These are phyloP conservation scores for Marasmius tenuissimus DNA, from an alignment of 1,284 basidiomycete genomes.

Conservation along the genomic window DNA sequence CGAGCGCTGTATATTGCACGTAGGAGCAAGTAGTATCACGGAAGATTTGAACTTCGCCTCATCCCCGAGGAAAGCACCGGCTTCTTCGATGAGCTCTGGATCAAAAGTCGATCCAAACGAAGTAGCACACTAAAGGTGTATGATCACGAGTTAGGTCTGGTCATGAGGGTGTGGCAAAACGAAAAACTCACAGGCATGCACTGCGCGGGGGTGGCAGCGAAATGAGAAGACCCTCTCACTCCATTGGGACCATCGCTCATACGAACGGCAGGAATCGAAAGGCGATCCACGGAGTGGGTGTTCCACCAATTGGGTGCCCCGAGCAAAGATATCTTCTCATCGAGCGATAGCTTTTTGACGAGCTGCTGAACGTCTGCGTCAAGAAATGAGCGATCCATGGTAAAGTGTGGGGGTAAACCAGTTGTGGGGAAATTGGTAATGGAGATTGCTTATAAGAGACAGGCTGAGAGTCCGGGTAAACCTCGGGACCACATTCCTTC, in stretches of 20 bases:
- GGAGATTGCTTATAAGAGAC: background rate
- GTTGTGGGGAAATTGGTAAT: background rate
- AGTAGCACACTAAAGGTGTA: conserved; percentile 55
- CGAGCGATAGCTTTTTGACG: conserved; percentile 50
- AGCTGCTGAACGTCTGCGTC: conserved; percentile 52
- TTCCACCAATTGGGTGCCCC: conserved; percentile 75
- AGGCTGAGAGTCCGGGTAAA: background rate
- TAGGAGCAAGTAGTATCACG: conserved; percentile 63
- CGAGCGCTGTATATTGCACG: conserved; percentile 69
- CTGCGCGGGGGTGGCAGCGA: conserved; percentile 60
- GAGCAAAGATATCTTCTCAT: conserved; percentile 66
- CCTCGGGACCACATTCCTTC: background rate
- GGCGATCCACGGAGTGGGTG: conserved; percentile 53
- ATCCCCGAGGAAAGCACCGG: conserved; percentile 56
- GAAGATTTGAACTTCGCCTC: conserved; percentile 67
- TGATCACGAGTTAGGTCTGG: background rate
- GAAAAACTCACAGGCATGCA: conserved; percentile 53
- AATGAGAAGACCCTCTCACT: conserved; percentile 66
- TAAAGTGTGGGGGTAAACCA: background rate
- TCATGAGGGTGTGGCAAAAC: background rate
- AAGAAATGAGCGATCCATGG: conserved; percentile 47
- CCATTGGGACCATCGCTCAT: conserved; percentile 73
- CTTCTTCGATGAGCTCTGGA: conserved; percentile 48
- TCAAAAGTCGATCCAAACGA: conserved; percentile 69
- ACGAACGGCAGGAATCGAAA: conserved; percentile 61